These are phyloP conservation scores for Microdochium nivale DNA, from an alignment of 2,329 filamentous ascomycete genomes.

Conservation along the genomic window DNA sequence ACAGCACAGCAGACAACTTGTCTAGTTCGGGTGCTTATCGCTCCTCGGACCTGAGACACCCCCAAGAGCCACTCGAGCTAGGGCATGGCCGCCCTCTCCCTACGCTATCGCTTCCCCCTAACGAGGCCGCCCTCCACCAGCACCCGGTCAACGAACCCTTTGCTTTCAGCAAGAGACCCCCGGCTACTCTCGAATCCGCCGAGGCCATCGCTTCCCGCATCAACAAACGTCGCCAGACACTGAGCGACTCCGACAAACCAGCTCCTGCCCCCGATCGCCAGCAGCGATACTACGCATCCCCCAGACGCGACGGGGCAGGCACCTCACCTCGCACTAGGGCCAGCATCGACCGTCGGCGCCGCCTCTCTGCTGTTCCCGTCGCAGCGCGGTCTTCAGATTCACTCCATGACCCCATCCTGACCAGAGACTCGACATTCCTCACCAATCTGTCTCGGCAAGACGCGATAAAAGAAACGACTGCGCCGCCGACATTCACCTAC, in stretches of 20 bases:
- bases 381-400: background rate
- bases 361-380: background rate
- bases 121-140: background rate
- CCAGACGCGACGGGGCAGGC: background rate
- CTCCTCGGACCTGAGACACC: background rate
- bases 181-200: background rate
- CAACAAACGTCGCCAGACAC: background rate
- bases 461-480: background rate
- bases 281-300: background rate
- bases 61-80: background rate
- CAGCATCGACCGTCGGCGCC: background rate
- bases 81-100: background rate
- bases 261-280: background rate
- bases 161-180: background rate
- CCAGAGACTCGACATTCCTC: background rate
- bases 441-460: background rate
- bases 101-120: background rate
- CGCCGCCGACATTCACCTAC: background rate
- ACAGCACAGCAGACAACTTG: background rate
- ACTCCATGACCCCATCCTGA: background rate
- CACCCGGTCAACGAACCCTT: background rate
- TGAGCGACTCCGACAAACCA: background rate
- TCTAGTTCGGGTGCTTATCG: background rate
- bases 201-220: background rate
- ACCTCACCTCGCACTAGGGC: background rate